These are phyloP conservation scores for Viola pubescens DNA, from an alignment of 441 rosid genomes.

Conservation along the genomic window DNA sequence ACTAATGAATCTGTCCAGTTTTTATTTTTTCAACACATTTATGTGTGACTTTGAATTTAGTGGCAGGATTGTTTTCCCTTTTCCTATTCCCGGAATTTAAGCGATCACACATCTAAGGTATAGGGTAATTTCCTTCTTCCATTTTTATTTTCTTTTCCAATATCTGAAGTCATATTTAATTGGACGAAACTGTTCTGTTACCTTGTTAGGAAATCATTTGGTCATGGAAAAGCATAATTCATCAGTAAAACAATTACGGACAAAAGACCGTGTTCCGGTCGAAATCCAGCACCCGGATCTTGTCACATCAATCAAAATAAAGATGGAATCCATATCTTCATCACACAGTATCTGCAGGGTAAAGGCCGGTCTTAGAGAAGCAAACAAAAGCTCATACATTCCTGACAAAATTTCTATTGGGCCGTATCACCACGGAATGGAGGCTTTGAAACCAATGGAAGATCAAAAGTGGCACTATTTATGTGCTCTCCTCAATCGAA, in stretches of 20 bases:
- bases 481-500: conserved; percentile 36
- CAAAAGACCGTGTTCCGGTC: conserved; percentile 24
- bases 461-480: conserved; percentile 44
- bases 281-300: conserved; percentile 24
- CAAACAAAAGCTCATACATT: conserved; percentile 10
- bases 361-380: conserved; percentile 2
- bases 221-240: conserved; percentile 12
- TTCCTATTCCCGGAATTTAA: too few species aligned
- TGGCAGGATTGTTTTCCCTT: too few species aligned
- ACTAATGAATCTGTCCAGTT: too few species aligned
- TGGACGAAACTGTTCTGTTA: background rate
- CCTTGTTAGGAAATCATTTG: background rate
- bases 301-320: conserved; percentile 24
- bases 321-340: conserved; percentile 33
- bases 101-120: too few species aligned
- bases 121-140: too few species aligned
- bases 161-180: background rate
- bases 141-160: background rate
- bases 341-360: conserved; percentile 29
- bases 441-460: conserved; percentile 14
- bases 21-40: too few species aligned
- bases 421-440: conserved; percentile 26
- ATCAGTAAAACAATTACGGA: background rate
- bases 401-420: conserved; percentile 44
- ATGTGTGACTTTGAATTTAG: too few species aligned